Percentiles rank a stretch among this genome's conserved stretches.
Conservation (phyloP, 2,329 filamentous ascomycete genomes). For the Chaetomium sp. region DNA sequence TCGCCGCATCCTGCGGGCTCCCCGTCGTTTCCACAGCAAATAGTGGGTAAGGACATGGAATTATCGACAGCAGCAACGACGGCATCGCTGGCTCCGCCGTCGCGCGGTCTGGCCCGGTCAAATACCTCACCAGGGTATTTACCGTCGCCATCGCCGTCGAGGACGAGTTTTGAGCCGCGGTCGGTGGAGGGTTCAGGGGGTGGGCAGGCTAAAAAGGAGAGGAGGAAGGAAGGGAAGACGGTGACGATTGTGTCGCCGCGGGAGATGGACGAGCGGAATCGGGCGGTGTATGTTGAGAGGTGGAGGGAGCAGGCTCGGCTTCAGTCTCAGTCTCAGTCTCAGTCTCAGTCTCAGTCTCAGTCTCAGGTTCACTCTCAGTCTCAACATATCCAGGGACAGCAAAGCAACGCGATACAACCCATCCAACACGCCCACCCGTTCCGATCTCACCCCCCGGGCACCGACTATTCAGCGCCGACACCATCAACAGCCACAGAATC, state of each 20-base stretch:
- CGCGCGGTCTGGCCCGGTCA: constrained; percentile 37
- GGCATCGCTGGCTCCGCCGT: constrained; percentile 17
- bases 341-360: constrained; percentile 2
- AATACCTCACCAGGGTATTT: constrained; percentile 49
- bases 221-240: constrained; percentile 19
- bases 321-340: too few relatives aligned
- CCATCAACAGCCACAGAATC: not conserved
- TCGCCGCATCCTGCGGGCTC: constrained; percentile 43
- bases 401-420: not conserved
- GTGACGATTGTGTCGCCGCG: constrained; percentile 25
- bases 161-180: constrained; percentile 28
- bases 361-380: constrained; percentile 1
- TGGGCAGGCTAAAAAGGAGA: not conserved
- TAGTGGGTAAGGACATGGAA: not conserved
- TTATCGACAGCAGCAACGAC: constrained; percentile 10
- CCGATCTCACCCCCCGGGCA: too few relatives aligned
- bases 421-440: not conserved
- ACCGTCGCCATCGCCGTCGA: constrained; percentile 41
- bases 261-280: constrained; percentile 24
- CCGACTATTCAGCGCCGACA: not conserved
- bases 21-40: constrained; percentile 34
- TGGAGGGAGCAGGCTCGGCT: constrained; percentile 16
- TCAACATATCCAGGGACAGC: constrained; percentile 1
- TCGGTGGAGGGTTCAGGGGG: not conserved
- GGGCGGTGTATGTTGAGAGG: constrained; percentile 18